These are phyloP conservation scores for Phenoliferia sp. DNA, from an alignment of 1,284 basidiomycete species.

Conservation along the genomic window DNA sequence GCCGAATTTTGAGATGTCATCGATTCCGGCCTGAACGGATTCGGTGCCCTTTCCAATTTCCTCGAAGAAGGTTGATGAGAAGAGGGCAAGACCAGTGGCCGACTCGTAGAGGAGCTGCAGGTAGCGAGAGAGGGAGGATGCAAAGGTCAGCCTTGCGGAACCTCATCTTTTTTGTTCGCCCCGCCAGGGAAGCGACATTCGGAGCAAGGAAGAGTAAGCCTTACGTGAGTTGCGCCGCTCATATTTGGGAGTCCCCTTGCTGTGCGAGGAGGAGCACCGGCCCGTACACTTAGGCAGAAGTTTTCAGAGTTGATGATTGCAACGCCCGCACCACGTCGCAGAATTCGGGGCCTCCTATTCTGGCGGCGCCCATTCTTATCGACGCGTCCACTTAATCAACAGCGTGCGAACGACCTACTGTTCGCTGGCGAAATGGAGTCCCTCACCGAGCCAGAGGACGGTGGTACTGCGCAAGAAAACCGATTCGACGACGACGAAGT, in stretches of 20 bases:
- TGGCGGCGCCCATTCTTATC: too few species aligned
- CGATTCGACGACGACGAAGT: too few species aligned
- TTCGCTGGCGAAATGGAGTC: too few species aligned
- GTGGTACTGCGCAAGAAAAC: too few species aligned
- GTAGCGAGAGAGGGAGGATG: too few species aligned
- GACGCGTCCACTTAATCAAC: too few species aligned
- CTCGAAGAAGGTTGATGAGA: slow-evolving; percentile 82
- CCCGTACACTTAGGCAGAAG: too few species aligned
- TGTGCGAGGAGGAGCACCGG: neutral
- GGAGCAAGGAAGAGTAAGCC: neutral
- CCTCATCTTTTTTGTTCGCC: neutral
- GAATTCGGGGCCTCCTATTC: too few species aligned
- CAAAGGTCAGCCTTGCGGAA: neutral
- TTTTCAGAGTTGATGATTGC: too few species aligned
- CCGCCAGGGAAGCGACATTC: neutral
- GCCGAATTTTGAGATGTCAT: slow-evolving; percentile 80
- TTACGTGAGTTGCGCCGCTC: slow-evolving; percentile 28
- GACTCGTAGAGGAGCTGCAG: slow-evolving; percentile 90
- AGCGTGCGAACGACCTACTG: too few species aligned
- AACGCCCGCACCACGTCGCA: too few species aligned
- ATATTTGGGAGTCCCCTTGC: slow-evolving; percentile 3
- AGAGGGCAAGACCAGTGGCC: slow-evolving; percentile 91
- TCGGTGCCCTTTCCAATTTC: slow-evolving; percentile 80
- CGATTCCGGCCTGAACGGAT: slow-evolving; percentile 63
- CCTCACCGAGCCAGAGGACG: too few species aligned